phyloP scores from a whole-genome alignment of 2,329 filamentous ascomycete species.

The Paecilomyces sp. region DNA sequence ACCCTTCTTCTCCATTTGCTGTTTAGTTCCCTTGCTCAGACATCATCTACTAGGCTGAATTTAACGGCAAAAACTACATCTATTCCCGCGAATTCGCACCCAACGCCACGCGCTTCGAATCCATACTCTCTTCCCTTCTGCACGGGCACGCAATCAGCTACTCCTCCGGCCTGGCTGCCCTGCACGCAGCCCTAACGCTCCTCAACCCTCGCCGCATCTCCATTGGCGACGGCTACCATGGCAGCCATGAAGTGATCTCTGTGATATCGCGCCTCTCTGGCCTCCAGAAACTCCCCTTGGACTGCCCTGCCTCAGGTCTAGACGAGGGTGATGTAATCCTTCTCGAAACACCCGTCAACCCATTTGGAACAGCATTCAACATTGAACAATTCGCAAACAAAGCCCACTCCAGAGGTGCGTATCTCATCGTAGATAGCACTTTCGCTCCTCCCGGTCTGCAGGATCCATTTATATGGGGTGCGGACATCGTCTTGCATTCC shows the following conservation, averaged over 20 bases:
- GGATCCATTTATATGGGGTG: constrained; percentile 74
- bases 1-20: background rate
- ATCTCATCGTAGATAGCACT: constrained; percentile 79
- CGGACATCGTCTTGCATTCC: constrained; percentile 83
- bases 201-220: constrained; percentile 77
- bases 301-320: constrained; percentile 59
- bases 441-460: constrained; percentile 87
- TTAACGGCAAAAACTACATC: constrained; percentile 42
- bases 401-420: constrained; percentile 66
- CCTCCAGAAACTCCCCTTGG: constrained; percentile 63
- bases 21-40: background rate
- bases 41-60: background rate
- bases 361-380: constrained; percentile 71
- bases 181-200: constrained; percentile 76
- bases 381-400: constrained; percentile 64
- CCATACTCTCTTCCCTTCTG: constrained; percentile 70
- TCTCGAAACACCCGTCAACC: constrained; percentile 90
- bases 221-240: constrained; percentile 83
- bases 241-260: constrained; percentile 76
- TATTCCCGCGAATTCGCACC: constrained; percentile 78
- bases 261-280: constrained; percentile 70
- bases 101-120: constrained; percentile 77
- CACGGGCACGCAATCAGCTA: constrained; percentile 63
- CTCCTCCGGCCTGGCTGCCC: constrained; percentile 75
- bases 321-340: constrained; percentile 77